These are phyloP conservation scores for Elsinoe fawcettii DNA, from an alignment of 2,329 filamentous ascomycete genomes.

Conservation along the genomic window DNA sequence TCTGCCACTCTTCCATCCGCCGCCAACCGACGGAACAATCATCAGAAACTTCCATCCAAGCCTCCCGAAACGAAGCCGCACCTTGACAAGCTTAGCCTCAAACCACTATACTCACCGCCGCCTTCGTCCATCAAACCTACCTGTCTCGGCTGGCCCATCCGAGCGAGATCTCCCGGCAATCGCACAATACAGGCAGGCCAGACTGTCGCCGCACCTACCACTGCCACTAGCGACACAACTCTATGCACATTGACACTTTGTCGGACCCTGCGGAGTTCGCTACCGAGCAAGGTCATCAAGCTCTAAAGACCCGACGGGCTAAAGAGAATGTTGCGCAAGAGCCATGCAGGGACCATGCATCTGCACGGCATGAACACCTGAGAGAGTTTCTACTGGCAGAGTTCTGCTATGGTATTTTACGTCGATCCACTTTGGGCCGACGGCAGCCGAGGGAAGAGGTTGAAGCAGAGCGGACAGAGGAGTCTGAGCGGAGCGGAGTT, in stretches of 20 bases:
- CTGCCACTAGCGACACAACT: background rate
- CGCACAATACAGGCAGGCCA: background rate
- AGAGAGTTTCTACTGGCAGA: too few species aligned
- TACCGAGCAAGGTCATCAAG: background rate
- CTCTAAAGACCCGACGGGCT: background rate
- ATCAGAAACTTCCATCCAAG: constrained; percentile 1
- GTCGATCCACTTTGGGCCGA: constrained; percentile 7
- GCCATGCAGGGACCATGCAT: background rate
- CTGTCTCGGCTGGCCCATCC: background rate
- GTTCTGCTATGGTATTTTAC: too few species aligned
- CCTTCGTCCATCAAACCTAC: background rate
- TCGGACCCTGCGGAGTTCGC: constrained; percentile 6
- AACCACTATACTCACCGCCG: background rate
- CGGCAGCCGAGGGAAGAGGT: background rate
- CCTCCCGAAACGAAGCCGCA: background rate
- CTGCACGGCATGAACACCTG: background rate
- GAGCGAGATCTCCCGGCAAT: background rate
- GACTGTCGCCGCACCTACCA: background rate
- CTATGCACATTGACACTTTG: background rate
- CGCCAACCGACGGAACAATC: background rate
- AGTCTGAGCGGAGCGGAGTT: background rate
- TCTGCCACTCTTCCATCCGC: background rate
- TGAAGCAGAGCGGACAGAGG: too few species aligned
- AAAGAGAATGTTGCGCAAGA: background rate
- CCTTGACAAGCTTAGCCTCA: background rate